Evolutionary conservation across 2,329 filamentous ascomycete genomes (phyloP).

Genomic region (Apiospora hydei): DNA sequence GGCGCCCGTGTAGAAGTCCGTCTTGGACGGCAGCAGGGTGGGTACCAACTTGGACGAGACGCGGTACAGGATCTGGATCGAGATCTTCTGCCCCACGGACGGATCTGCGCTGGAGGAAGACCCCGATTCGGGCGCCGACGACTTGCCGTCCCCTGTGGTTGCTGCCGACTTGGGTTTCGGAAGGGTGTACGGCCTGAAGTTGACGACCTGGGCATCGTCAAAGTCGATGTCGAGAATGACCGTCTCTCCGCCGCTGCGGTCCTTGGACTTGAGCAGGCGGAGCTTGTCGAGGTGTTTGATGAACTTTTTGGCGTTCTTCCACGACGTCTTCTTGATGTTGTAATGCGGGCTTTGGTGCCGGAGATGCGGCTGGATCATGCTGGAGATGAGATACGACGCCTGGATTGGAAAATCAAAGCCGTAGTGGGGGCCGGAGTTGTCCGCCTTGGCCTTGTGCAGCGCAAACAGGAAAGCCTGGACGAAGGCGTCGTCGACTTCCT

Average conservation of each 20-base stretch:
- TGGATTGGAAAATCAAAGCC: conserved; percentile 68
- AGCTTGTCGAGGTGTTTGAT: conserved; percentile 72
- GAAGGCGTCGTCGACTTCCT: conserved; percentile 73
- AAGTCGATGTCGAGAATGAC: conserved; percentile 72
- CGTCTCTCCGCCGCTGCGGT: conserved; percentile 68
- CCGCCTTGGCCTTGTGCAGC: conserved; percentile 64
- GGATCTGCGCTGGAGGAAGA: conserved; percentile 22
- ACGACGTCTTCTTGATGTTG: conserved; percentile 74
- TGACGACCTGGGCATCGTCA: conserved; percentile 56
- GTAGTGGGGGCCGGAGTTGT: conserved; percentile 57
- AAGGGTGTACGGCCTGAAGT: conserved; percentile 70
- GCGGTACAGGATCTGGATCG: conserved; percentile 34
- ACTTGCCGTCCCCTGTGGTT: not conserved
- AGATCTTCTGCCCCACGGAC: conserved; percentile 30
- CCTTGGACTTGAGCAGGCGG: conserved; percentile 68
- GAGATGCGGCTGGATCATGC: conserved; percentile 70
- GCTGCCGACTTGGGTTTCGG: conserved; percentile 48
- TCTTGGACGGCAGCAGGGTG: conserved; percentile 50
- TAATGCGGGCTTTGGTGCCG: conserved; percentile 65
- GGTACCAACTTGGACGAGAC: conserved; percentile 41
- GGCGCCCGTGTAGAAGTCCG: conserved; percentile 61
- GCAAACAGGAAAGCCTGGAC: conserved; percentile 69
- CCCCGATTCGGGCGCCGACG: conserved; percentile 1
- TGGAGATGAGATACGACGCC: conserved; percentile 69
- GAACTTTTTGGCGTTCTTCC: conserved; percentile 75